Conservation (phyloP, 768 basidiomycete species). For the Terana coerulea region DNA sequence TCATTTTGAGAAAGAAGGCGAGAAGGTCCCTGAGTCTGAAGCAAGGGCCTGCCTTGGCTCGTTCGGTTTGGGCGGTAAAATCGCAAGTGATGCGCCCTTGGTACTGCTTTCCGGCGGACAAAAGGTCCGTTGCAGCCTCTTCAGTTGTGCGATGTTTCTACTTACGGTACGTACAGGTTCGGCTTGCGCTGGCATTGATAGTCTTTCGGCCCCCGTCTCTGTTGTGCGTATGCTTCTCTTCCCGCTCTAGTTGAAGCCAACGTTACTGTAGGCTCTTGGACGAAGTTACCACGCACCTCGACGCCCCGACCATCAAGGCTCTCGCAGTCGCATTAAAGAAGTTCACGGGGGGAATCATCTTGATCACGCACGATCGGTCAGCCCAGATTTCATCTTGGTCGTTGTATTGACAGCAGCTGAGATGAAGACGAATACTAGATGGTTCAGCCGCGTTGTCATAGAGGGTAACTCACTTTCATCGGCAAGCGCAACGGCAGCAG, state of each 20-base stretch:
- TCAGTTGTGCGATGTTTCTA: not conserved
- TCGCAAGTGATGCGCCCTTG: conserved; percentile 7
- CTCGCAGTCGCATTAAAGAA: conserved; percentile 4
- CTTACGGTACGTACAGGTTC: not conserved
- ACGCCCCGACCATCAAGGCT: conserved; percentile 11
- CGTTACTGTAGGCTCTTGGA: conserved; percentile 6
- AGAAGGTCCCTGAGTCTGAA: not conserved
- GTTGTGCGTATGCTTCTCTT: not conserved
- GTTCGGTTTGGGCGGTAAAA: conserved; percentile 6
- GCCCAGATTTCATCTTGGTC: not conserved
- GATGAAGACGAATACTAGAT: not conserved
- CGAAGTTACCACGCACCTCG: conserved; percentile 12
- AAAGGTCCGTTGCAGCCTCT: conserved; percentile 1
- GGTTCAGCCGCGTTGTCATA: conserved; percentile 12
- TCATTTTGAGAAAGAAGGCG: conserved; percentile 2
- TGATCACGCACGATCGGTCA: conserved; percentile 12
- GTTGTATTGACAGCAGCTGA: not conserved
- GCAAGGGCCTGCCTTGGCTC: conserved; percentile 8
- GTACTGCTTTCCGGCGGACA: conserved; percentile 7
- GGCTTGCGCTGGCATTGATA: conserved; percentile 12
- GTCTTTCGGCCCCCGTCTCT: conserved; percentile 8
- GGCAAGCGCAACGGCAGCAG: conserved; percentile 7
- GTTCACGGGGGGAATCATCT: conserved; percentile 9
- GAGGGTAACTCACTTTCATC: conserved; percentile 9
- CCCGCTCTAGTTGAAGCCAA: not conserved